Conservation (phyloP, 371 early-diverging fungal genomes). For the Choanephora cucurbitarum region DNA sequence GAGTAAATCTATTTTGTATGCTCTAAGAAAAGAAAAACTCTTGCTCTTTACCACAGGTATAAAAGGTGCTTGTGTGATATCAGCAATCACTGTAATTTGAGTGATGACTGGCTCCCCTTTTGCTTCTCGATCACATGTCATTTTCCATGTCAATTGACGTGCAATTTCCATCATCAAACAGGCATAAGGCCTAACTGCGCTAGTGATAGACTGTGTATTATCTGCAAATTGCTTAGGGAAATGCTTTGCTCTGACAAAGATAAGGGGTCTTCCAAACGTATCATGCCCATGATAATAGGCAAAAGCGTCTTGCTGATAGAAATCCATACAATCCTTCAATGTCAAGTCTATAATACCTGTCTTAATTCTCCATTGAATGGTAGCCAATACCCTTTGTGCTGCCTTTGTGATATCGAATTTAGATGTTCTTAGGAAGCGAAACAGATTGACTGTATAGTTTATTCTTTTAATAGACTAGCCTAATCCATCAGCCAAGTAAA, state of each 20-base stretch:
- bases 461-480: not conserved
- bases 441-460: conserved; percentile 7
- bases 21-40: too few relatives aligned
- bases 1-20: not conserved
- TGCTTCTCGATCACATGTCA: conserved; percentile 25
- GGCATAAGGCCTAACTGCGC: conserved; percentile 37
- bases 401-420: conserved; percentile 5
- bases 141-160: conserved; percentile 37
- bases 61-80: conserved; percentile 44
- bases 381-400: conserved; percentile 22
- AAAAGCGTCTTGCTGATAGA: conserved; percentile 21
- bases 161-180: conserved; percentile 51
- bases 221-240: conserved; percentile 29
- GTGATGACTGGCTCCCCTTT: conserved; percentile 31
- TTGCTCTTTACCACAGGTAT: conserved; percentile 44
- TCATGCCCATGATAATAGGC: conserved; percentile 39
- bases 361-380: conserved; percentile 36
- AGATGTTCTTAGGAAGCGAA: conserved; percentile 6
- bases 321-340: conserved; percentile 21
- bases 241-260: conserved; percentile 28
- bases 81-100: conserved; percentile 38
- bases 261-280: conserved; percentile 28
- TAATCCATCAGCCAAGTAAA: too few relatives aligned
- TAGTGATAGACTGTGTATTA: conserved; percentile 15
- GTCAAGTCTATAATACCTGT: conserved; percentile 18